A percentile compares a stretch with the other conserved stretches of the same genome.
These are phyloP conservation scores for Alternaria gaisen DNA, from an alignment of 2,329 filamentous ascomycete species.

Conservation along the genomic window DNA sequence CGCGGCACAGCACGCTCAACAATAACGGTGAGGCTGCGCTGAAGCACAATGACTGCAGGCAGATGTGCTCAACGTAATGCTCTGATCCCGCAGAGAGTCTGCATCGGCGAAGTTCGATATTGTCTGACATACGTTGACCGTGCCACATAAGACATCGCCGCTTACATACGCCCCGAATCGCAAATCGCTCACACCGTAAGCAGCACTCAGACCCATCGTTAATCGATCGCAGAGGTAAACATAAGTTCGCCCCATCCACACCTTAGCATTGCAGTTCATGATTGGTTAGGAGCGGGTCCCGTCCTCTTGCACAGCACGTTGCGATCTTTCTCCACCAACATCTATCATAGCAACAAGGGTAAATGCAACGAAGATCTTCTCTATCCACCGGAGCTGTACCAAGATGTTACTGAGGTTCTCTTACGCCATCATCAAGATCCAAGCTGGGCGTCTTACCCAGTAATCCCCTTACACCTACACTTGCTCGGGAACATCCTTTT, in stretches of 20 bases:
- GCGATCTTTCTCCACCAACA: background rate
- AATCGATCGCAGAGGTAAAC: background rate
- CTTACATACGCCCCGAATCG: background rate
- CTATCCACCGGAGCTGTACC: background rate
- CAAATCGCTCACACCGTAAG: background rate
- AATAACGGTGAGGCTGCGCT: background rate
- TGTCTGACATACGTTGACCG: conserved; percentile 9
- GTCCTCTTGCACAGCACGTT: background rate
- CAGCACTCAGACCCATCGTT: background rate
- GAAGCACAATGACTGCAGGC: background rate
- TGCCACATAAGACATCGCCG: background rate
- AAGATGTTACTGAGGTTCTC: background rate
- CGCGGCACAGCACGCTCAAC: background rate
- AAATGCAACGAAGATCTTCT: background rate
- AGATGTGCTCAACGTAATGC: background rate
- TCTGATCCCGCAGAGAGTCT: background rate
- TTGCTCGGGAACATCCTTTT: background rate
- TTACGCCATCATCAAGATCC: background rate
- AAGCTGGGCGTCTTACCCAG: background rate
- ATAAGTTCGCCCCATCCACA: background rate
- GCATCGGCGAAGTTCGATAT: background rate
- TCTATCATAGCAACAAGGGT: background rate
- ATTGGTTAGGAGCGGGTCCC: background rate
- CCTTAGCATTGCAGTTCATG: background rate
- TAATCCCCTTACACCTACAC: background rate